Base-by-base conservation (phyloP, 805 yeast genomes). In the Teunomyces lycoperdinae region DNA sequence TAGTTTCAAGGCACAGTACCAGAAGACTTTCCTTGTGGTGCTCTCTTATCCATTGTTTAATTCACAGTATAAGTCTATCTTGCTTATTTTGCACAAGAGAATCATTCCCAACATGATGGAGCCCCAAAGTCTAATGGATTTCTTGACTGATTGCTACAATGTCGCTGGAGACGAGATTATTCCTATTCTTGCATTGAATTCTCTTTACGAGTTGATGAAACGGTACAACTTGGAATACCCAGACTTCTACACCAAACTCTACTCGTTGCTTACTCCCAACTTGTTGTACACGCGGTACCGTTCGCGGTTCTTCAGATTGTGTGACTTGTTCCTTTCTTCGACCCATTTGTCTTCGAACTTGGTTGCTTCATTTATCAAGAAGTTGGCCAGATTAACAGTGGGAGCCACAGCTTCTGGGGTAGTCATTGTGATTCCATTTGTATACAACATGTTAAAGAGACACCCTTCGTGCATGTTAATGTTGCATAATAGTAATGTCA, bases 381-480 rank as follows among this genome's bases (percentile, higher is more conserved):
- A 80, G 57, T 68, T 94, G 55, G 83, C 96, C 1, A 77, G 96
- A 46, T 71, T 91, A 42, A 74, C 92, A 1, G 63, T 92, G 40
- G 74, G 81, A 9, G 84, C 96, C 1, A 88, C 96, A 26, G 96
- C 97, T 2, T 79, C 96, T 1, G 97, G 97, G 2, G 82, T 88
- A 34, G 95, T 92, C 13, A 81, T 89, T 2, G 77, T 89, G 10
- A 78, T 92, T 16, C 98, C 99, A n/a, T 89, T 94, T 63, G 77
- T 90, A 9, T 92, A 92, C 70, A 92, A 92, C 64, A 76, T 90
- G 53, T 67, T 94, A 58, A 92, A 89, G 63, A 82, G 89, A 58
- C 99, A 94, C 67, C 97, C 97, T 39, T 82, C 91, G 4, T 91
- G 97, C 74, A 92, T 91, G 96, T 72, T 85, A 20, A 73, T 92